Percentiles rank a stretch among this genome's conserved stretches.
These are phyloP conservation scores for Penicillium rolfsii DNA, from an alignment of 2,329 filamentous ascomycete genomes.

Conservation along the genomic window DNA sequence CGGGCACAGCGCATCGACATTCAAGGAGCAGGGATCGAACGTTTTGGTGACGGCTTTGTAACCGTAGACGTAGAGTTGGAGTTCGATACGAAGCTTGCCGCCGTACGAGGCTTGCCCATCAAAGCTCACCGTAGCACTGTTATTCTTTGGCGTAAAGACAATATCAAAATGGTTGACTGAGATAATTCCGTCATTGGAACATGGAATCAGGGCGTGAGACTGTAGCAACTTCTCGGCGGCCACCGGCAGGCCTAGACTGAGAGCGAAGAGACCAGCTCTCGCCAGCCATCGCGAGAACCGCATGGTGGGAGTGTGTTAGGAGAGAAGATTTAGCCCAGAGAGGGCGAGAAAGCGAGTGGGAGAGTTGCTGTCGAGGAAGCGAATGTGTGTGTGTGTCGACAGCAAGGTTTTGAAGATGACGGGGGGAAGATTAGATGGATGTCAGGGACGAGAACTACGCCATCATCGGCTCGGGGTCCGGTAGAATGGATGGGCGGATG, in stretches of 20 bases:
- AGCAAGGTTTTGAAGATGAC: not conserved
- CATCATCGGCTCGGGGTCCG: not conserved
- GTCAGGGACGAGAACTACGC: not conserved
- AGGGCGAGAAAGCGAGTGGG: not conserved
- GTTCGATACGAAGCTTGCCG: constrained; percentile 76
- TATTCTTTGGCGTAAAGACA: constrained; percentile 49
- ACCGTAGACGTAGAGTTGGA: constrained; percentile 80
- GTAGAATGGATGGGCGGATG: not conserved
- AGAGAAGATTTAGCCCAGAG: not conserved
- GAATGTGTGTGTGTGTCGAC: not conserved
- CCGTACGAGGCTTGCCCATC: constrained; percentile 81
- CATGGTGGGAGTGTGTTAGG: constrained; percentile 16
- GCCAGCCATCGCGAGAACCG: constrained; percentile 19
- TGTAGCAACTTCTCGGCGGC: constrained; percentile 21
- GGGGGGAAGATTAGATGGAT: not conserved
- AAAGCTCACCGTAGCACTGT: constrained; percentile 58
- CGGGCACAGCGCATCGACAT: constrained; percentile 77
- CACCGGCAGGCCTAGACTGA: constrained; percentile 13
- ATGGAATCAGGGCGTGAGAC: constrained; percentile 24
- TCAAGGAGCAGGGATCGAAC: constrained; percentile 74
- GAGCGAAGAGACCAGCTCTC: constrained; percentile 17
- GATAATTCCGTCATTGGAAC: constrained; percentile 23
- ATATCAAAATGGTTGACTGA: constrained; percentile 38
- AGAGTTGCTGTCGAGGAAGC: not conserved
- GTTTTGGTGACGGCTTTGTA: constrained; percentile 68